These are phyloP conservation scores for grape (Vitis vinifera) DNA, from an alignment of 164 flowering plant species.

Conservation along the genomic window DNA sequence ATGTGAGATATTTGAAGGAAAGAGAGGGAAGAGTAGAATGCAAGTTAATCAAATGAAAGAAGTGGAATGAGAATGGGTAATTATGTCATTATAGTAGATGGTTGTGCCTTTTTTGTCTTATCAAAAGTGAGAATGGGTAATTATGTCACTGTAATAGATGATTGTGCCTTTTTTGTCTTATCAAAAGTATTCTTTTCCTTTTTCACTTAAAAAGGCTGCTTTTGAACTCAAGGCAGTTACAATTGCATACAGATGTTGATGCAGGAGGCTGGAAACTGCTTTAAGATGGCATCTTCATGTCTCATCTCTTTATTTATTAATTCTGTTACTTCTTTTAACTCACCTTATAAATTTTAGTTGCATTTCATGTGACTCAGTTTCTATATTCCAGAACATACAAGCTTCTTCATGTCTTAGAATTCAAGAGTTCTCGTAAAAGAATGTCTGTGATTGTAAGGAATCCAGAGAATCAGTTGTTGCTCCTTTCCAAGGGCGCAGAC, in stretches of 20 bases:
- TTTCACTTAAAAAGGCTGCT: background rate
- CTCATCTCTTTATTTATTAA: background rate
- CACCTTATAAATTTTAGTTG: background rate
- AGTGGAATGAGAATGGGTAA: too few species aligned
- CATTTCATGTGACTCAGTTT: conserved; percentile 4
- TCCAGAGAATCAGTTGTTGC: conserved; percentile 57
- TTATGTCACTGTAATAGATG: too few species aligned
- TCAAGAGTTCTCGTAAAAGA: conserved; percentile 80
- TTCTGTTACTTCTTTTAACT: background rate
- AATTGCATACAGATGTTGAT: background rate
- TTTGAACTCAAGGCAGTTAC: background rate
- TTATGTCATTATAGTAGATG: too few species aligned
- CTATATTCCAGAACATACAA: conserved; percentile 52
- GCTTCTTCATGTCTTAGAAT: conserved; percentile 82
- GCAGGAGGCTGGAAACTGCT: background rate
- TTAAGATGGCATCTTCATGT: background rate
- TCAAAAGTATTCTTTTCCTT: too few species aligned
- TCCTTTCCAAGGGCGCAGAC: conserved; percentile 92
- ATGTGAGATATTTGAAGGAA: too few species aligned
- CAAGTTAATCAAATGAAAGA: too few species aligned
- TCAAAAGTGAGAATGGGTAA: too few species aligned
- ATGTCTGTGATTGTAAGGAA: conserved; percentile 85
- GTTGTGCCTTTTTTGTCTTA: too few species aligned
- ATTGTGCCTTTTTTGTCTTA: too few species aligned
- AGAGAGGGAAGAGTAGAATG: too few species aligned